Conservation (phyloP, 768 basidiomycete species). For the Suillus weaverae region DNA sequence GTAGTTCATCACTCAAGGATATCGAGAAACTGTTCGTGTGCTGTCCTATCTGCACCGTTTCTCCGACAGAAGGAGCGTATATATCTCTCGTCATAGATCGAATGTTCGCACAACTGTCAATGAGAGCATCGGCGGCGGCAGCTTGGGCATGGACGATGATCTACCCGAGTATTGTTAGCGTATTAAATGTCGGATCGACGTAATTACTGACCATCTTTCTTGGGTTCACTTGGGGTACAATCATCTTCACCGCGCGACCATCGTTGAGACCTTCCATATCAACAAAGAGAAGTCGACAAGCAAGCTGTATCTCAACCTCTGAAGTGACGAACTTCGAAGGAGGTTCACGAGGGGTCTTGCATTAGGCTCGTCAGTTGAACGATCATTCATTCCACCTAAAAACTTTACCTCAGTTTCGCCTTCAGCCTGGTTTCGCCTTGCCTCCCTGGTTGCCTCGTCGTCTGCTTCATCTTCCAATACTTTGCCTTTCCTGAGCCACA, state of each 20-base stretch:
- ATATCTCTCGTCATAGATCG: constrained; percentile 93
- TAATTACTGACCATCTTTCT: constrained; percentile 76
- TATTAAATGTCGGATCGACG: neutral
- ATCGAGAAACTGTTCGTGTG: constrained; percentile 95
- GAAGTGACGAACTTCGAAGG: constrained; percentile 90
- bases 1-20: constrained; percentile 86
- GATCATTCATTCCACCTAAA: neutral
- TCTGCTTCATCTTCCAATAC: constrained; percentile 89
- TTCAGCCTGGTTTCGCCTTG: constrained; percentile 61
- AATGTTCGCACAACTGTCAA: constrained; percentile 79
- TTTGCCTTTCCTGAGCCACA: constrained; percentile 93
- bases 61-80: constrained; percentile 72
- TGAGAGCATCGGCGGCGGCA: constrained; percentile 66
- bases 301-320: constrained; percentile 73
- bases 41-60: constrained; percentile 89
- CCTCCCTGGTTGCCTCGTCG: constrained; percentile 75
- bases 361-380: constrained; percentile 16
- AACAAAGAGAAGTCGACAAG: constrained; percentile 86
- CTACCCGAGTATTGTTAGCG: constrained; percentile 39
- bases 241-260: constrained; percentile 94
- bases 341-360: constrained; percentile 78
- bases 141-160: constrained; percentile 83
- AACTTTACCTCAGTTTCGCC: constrained; percentile 75
- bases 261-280: constrained; percentile 98
- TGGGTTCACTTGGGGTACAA: constrained; percentile 94